Evolutionary conservation across 306 rosid species (phyloP), one percentile per base, ranked within the genome.

Genomic region (Morella rubra): DNA sequence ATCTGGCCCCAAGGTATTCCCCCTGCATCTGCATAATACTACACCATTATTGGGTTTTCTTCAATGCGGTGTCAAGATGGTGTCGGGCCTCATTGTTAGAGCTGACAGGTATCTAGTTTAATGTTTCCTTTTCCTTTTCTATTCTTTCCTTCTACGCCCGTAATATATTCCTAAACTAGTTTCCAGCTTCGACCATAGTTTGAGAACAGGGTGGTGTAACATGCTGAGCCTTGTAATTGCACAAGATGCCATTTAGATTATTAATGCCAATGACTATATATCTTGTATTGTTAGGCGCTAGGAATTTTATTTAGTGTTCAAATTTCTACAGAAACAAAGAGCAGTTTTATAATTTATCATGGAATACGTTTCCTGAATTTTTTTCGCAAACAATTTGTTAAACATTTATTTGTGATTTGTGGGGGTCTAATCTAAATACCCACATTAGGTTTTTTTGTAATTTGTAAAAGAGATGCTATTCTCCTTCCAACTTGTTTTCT

Each of bases 161-260:
- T 86, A 77, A 80, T 84, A 82, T 76, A 87, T 76, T 74, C 86
- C 76, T 84, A 83, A 88, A 72, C 75, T 87, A 84, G 86, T 75
- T 77, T 85, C 82, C 73, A 79, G 85, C 86, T 78, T 79, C 84
- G 81, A 82, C 81, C 76, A 75, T 85, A 84, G 90, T 86, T 81
- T 37, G 85, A 71, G 79, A 15, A 78, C 80, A 75, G 76, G 72
- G 78, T 77, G 85, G 71, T 93, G 97, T 89, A 91, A 83, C 87
- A 83, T 88, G 86, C 84, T 78, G 87, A 82, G 86, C 86, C 69
- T 81, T 85, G 88, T 85, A 81, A 83, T 83, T 83, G 81, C 80
- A 46, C 77, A 76, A 72, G 79, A 52, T 84, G 59, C 64, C 82
- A 73, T 66, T 84, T 80, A 79, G 65, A 74, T 42, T 73, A 60